Conservation (phyloP, 495 filamentous ascomycete species). For the Neurospora sp. region DNA sequence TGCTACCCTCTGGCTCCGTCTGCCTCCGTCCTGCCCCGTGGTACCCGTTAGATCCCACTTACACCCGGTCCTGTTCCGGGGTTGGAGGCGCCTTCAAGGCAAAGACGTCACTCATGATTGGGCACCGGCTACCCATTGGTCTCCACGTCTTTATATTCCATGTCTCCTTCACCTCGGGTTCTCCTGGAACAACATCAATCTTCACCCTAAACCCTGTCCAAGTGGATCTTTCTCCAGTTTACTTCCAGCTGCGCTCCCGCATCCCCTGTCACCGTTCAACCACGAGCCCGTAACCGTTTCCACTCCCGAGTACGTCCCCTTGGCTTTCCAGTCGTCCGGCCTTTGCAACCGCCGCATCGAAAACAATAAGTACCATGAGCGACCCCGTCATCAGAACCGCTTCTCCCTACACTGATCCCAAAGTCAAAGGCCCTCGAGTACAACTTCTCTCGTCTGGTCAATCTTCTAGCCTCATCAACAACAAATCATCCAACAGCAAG, state of each 20-base stretch:
- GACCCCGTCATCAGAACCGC: slow-evolving; percentile 37
- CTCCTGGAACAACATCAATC: slow-evolving; percentile 8
- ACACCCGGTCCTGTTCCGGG: slow-evolving; percentile 16
- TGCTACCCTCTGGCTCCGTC: not conserved
- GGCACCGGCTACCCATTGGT: slow-evolving; percentile 3
- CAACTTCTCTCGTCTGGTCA: slow-evolving; percentile 28
- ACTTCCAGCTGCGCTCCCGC: slow-evolving; percentile 14
- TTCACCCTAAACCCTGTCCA: slow-evolving; percentile 13
- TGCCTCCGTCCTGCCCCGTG: not conserved
- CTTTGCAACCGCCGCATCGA: slow-evolving; percentile 1
- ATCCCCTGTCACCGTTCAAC: slow-evolving; percentile 15
- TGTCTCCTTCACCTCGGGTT: slow-evolving; percentile 16
- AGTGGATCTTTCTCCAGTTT: slow-evolving; percentile 18
- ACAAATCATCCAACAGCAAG: slow-evolving; percentile 31
- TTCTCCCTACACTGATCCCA: slow-evolving; percentile 41
- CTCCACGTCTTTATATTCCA: slow-evolving; percentile 20
- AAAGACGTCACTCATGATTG: slow-evolving; percentile 19
- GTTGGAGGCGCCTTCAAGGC: slow-evolving; percentile 6
- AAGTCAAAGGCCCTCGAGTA: slow-evolving; percentile 37
- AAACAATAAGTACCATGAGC: slow-evolving; percentile 38
- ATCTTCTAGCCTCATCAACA: slow-evolving; percentile 5
- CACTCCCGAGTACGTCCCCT: not conserved
- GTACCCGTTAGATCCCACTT: slow-evolving; percentile 8
- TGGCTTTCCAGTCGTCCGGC: slow-evolving; percentile 1
- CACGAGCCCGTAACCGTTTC: slow-evolving; percentile 1